These are phyloP conservation scores for Setomelanomma holmii DNA, from an alignment of 2,329 filamentous ascomycete genomes.

Conservation along the genomic window DNA sequence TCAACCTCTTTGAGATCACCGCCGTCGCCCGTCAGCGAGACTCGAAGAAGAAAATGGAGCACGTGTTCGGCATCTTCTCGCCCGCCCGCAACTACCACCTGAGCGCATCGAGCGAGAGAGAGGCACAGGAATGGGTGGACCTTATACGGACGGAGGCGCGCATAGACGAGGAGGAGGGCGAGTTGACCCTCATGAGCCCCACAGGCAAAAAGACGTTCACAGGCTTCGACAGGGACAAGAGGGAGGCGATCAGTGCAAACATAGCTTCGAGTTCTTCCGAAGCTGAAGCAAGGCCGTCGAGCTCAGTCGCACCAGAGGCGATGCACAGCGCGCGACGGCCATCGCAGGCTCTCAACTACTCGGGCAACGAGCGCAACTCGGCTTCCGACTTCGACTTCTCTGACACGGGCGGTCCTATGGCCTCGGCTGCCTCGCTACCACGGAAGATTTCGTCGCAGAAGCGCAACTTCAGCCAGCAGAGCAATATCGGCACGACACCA, in stretches of 20 bases:
- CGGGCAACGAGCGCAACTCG: conserved; percentile 72
- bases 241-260: conserved; percentile 20
- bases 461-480: conserved; percentile 69
- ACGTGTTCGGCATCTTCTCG: conserved; percentile 92
- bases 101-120: conserved; percentile 73
- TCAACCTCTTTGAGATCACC: conserved; percentile 87
- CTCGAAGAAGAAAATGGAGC: conserved; percentile 82
- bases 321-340: conserved; percentile 57
- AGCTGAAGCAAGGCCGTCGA: conserved; percentile 45
- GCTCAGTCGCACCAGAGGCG: conserved; percentile 33
- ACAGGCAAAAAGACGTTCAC: conserved; percentile 58
- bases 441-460: conserved; percentile 25
- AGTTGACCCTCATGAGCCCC: conserved; percentile 77
- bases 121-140: conserved; percentile 86
- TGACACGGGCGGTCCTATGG: conserved; percentile 65
- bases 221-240: conserved; percentile 46
- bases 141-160: conserved; percentile 79
- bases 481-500: conserved; percentile 53
- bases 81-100: conserved; percentile 91
- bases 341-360: conserved; percentile 69
- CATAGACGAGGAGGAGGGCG: conserved; percentile 87
- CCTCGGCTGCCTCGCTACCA: conserved; percentile 56
- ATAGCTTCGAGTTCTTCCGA: conserved; percentile 57
- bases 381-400: conserved; percentile 92
- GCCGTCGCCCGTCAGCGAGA: conserved; percentile 89